phyloP scores from a whole-genome alignment of 305 asterid genomes.

The Salvia sclarea region DNA sequence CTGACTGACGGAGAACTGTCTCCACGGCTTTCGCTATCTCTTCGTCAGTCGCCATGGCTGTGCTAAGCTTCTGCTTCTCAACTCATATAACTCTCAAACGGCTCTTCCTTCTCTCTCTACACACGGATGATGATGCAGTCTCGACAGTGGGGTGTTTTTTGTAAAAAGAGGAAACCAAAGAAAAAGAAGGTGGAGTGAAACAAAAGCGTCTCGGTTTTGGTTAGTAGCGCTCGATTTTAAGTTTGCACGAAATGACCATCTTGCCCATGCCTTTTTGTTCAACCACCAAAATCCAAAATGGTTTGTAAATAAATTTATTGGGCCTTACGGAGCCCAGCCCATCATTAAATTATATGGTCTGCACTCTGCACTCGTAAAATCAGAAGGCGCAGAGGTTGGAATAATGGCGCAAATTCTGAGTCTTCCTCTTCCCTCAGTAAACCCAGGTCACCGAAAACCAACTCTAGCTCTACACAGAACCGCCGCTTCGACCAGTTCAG shows the following conservation, averaged over 20 bases:
- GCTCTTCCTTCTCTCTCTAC: constrained; percentile 34
- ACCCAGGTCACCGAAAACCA: constrained; percentile 21
- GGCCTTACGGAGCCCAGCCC: neutral
- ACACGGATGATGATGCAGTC: neutral
- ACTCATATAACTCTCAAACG: constrained; percentile 36
- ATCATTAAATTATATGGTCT: neutral
- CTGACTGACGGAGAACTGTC: constrained; percentile 62
- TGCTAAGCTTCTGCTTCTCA: constrained; percentile 23
- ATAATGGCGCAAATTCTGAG: constrained; percentile 58
- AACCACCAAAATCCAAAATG: constrained; percentile 34
- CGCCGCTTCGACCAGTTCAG: constrained; percentile 27
- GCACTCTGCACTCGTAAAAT: neutral
- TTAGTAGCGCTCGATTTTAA: constrained; percentile 19
- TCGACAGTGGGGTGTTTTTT: neutral
- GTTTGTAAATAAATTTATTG: no score
- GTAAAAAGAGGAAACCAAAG: neutral
- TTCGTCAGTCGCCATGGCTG: constrained; percentile 60
- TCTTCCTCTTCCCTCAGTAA: constrained; percentile 33
- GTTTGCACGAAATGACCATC: constrained; percentile 18
- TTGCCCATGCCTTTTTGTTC: constrained; percentile 29
- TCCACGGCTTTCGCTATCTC: constrained; percentile 68
- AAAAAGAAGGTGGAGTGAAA: constrained; percentile 21
- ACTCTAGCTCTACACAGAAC: constrained; percentile 24
- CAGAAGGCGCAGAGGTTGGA: constrained; percentile 2
- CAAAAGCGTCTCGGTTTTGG: constrained; percentile 19